These are phyloP conservation scores for Vaccinium vitisidaea DNA, from an alignment of 148 eudicot genomes.

Conservation along the genomic window DNA sequence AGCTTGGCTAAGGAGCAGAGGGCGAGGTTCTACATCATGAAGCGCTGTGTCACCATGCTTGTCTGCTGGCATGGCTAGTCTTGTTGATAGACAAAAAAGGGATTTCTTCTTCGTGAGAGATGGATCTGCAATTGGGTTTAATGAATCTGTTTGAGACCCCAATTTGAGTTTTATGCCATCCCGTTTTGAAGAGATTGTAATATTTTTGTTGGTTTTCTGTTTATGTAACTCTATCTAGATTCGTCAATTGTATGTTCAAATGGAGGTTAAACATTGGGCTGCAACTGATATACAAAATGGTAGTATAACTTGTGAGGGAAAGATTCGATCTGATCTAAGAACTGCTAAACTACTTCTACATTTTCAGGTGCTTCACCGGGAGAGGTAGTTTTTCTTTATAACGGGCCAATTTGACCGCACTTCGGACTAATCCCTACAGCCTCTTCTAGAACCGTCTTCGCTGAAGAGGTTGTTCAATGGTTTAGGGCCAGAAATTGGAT, in stretches of 20 bases:
- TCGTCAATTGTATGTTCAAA: constrained; percentile 16
- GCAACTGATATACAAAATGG: constrained; percentile 20
- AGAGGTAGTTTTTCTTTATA: too few species aligned
- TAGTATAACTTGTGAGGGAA: background rate
- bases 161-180: constrained; percentile 17
- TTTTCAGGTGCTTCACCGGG: background rate
- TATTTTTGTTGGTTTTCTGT: background rate
- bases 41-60: constrained; percentile 88
- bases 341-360: background rate
- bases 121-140: constrained; percentile 17
- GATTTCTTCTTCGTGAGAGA: constrained; percentile 10
- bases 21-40: constrained; percentile 85
- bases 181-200: constrained; percentile 9
- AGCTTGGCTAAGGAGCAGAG: constrained; percentile 83
- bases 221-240: constrained; percentile 9
- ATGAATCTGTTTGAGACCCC: constrained; percentile 1
- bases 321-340: background rate
- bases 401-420: too few species aligned
- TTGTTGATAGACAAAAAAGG: constrained; percentile 16
- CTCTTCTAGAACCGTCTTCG: background rate
- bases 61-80: constrained; percentile 79
- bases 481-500: too few species aligned
- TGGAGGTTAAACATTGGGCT: constrained; percentile 4
- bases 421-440: too few species aligned
- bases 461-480: background rate